Evolutionary conservation across 108 stramenopile species (phyloP).

Genomic region (Parietichytrium sp.): DNA sequence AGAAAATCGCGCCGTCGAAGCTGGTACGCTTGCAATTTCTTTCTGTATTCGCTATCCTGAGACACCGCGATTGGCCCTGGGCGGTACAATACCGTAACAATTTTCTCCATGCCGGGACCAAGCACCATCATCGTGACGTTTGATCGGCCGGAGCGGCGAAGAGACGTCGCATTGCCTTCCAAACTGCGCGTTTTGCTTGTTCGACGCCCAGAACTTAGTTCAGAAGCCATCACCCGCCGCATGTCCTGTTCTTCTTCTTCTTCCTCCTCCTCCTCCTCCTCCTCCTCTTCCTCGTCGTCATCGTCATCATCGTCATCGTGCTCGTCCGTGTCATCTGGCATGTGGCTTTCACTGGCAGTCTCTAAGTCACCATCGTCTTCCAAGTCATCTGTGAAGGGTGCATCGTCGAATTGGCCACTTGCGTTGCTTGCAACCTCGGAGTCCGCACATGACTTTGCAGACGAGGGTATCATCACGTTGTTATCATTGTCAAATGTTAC

Average conservation of each 20-base stretch:
- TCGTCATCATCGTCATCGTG: not conserved
- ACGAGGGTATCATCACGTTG: too few species aligned
- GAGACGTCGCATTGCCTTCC: not conserved
- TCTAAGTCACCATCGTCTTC: too few species aligned
- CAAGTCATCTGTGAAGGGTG: too few species aligned
- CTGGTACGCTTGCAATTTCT: not conserved
- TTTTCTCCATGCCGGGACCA: slow-evolving; percentile 25
- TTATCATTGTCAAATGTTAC: too few species aligned
- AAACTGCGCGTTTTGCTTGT: not conserved
- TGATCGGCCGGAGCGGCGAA: too few species aligned
- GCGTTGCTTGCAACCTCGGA: too few species aligned
- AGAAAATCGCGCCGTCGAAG: slow-evolving; percentile 34
- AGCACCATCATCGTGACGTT: too few species aligned
- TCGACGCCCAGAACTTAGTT: not conserved
- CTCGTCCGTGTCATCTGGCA: not conserved
- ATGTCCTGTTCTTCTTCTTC: not conserved
- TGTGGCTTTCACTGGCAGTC: too few species aligned
- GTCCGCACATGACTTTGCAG: too few species aligned
- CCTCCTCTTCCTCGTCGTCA: not conserved
- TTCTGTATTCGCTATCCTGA: not conserved
- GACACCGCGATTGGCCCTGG: not conserved
- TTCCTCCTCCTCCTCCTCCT: not conserved
- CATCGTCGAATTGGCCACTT: too few species aligned
- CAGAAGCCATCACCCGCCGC: not conserved
- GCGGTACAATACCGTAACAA: not conserved